These are phyloP conservation scores for Plasmodium falciparum DNA, from an alignment of 169 alveolate species.

Conservation along the genomic window DNA sequence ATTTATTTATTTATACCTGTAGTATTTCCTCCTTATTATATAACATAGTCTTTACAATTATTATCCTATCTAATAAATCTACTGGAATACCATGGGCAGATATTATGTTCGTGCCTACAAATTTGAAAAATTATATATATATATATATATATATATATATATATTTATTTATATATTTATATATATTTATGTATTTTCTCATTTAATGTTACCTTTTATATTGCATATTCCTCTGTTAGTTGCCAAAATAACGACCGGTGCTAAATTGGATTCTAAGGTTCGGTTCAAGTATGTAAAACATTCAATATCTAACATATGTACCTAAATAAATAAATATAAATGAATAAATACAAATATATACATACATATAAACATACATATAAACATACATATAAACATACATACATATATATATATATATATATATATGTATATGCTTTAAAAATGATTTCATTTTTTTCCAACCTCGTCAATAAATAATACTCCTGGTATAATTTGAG, in stretches of 20 bases:
- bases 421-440: too few relatives aligned
- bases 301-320: slow-evolving; percentile 98
- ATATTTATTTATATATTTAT: background rate
- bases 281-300: slow-evolving; percentile 98
- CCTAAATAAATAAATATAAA: slow-evolving; percentile 19
- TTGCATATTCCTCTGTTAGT: slow-evolving; percentile 96
- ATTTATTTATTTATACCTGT: slow-evolving; percentile 45
- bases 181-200: background rate
- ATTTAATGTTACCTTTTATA: slow-evolving; percentile 61
- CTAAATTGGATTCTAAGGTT: slow-evolving; percentile 96
- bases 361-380: background rate
- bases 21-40: slow-evolving; percentile 93
- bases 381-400: background rate
- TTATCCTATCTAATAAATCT: slow-evolving; percentile 97
- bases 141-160: slow-evolving; percentile 76
- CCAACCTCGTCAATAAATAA: slow-evolving; percentile 97
- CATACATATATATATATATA: background rate
- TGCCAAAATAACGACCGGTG: slow-evolving; percentile 98
- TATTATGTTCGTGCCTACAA: slow-evolving; percentile 96
- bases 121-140: background rate
- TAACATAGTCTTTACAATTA: slow-evolving; percentile 97
- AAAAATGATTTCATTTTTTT: background rate
- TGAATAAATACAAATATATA: background rate
- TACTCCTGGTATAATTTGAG: slow-evolving; percentile 99
- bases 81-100: slow-evolving; percentile 99